Percentiles rank a stretch among this genome's conserved stretches.
Conservation (phyloP, 768 basidiomycete genomes). For the Pleurotus ostreatus region DNA sequence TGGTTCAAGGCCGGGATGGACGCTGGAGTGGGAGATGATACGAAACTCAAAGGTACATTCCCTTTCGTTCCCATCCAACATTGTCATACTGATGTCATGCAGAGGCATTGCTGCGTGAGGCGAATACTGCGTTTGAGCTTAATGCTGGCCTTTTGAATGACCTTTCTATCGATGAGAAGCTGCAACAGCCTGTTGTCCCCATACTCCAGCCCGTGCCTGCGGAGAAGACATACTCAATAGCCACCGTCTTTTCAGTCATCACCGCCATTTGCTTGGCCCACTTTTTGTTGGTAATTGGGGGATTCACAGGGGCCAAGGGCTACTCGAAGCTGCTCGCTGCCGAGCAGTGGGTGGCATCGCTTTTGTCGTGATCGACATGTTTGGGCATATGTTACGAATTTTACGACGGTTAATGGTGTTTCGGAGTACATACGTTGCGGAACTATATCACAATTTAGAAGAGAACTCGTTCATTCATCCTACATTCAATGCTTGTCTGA, state of each 20-base stretch:
- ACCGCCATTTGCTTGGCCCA: conserved; percentile 43
- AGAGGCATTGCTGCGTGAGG: conserved; percentile 47
- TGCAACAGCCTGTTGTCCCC: conserved; percentile 26
- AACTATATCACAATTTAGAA: no score
- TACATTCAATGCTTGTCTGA: no score
- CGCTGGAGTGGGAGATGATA: conserved; percentile 37
- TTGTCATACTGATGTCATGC: conserved; percentile 2
- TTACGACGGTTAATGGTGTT: no score
- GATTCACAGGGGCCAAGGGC: conserved; percentile 42
- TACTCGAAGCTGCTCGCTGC: conserved; percentile 40
- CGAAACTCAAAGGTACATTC: conserved; percentile 37
- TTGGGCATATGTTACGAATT: no score
- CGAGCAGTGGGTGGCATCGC: conserved; percentile 31
- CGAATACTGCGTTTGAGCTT: conserved; percentile 42
- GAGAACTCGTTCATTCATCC: no score
- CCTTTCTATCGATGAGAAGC: conserved; percentile 29
- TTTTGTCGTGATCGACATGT: neutral
- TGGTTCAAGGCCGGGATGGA: conserved; percentile 63
- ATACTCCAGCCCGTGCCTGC: neutral
- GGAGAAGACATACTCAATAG: conserved; percentile 14
- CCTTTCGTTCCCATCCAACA: neutral
- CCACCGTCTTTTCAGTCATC: conserved; percentile 18
- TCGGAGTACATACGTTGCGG: no score
- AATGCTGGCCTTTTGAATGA: conserved; percentile 43
- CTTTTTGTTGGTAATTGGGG: conserved; percentile 41